These are phyloP conservation scores for Pleurotus tuoliensis DNA, from an alignment of 768 basidiomycete species.

Conservation along the genomic window DNA sequence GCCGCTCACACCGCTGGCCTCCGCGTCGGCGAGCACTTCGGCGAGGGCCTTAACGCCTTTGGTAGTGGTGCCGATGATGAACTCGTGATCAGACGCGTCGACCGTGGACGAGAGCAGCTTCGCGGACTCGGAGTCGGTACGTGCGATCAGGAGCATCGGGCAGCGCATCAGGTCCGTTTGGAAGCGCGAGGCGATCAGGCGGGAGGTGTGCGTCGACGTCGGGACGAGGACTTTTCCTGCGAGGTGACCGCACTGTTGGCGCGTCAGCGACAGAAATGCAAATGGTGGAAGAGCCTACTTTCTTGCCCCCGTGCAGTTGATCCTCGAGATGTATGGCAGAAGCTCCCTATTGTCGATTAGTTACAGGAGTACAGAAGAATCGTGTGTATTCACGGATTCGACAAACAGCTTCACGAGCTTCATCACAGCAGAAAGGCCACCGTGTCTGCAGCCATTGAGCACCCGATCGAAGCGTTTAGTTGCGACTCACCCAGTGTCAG, in stretches of 20 bases:
- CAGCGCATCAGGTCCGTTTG: conserved; percentile 88
- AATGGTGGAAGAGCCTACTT: conserved; percentile 35
- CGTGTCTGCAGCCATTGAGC: conserved; percentile 55
- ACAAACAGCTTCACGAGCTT: conserved; percentile 92
- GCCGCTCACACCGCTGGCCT: conserved; percentile 57
- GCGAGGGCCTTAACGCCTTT: conserved; percentile 52
- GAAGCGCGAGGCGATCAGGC: conserved; percentile 82
- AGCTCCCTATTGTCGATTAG: conserved; percentile 53
- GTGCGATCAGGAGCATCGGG: conserved; percentile 85
- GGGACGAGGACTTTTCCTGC: conserved; percentile 93
- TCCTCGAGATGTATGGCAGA: conserved; percentile 92
- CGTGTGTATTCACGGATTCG: conserved; percentile 59
- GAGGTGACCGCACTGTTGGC: conserved; percentile 72
- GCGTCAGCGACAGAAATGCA: conserved; percentile 7
- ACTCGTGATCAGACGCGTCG: conserved; percentile 79
- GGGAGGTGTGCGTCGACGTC: conserved; percentile 79
- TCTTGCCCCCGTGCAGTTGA: conserved; percentile 92
- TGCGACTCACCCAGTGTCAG: conserved; percentile 77
- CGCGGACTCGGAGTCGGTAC: conserved; percentile 88
- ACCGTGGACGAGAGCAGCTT: conserved; percentile 82
- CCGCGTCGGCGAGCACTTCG: conserved; percentile 67
- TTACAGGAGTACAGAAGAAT: neutral
- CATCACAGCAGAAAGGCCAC: conserved; percentile 91
- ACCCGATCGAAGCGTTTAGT: conserved; percentile 11
- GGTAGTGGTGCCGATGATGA: conserved; percentile 60